These are phyloP conservation scores for Cryptosporidium sp. DNA, from an alignment of 169 alveolate species.

Conservation along the genomic window DNA sequence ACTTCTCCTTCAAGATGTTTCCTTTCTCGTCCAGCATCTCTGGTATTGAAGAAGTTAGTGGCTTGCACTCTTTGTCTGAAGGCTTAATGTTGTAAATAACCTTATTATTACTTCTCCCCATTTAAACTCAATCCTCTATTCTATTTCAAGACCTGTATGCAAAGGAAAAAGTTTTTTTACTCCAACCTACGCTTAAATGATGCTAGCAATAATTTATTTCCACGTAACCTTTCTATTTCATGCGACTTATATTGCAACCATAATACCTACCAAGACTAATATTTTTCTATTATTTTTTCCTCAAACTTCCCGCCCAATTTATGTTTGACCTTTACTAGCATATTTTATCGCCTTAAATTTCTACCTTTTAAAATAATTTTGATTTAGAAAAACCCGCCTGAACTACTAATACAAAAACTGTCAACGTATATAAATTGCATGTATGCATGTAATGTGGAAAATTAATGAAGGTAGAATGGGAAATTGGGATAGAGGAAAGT, in stretches of 20 bases:
- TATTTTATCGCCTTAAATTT: neutral
- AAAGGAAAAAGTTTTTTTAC: neutral
- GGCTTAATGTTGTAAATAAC: slow-evolving; percentile 47
- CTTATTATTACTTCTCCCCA: slow-evolving; percentile 19
- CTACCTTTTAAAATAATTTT: neutral
- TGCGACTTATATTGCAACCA: neutral
- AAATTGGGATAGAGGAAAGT: too few species aligned
- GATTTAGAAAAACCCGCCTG: neutral
- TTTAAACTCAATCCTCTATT: neutral
- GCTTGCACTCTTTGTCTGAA: slow-evolving; percentile 49
- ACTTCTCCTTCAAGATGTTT: neutral
- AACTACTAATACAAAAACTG: neutral
- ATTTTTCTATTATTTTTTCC: neutral
- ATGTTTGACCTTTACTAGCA: neutral
- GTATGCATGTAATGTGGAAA: neutral
- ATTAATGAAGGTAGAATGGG: too few species aligned
- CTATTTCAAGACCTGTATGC: neutral
- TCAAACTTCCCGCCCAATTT: neutral
- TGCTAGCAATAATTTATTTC: neutral
- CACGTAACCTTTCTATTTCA: neutral
- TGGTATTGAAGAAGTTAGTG: slow-evolving; percentile 19
- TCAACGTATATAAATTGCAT: neutral
- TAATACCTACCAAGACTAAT: neutral
- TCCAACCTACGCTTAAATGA: neutral
- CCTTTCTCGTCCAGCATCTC: slow-evolving; percentile 46